These are phyloP conservation scores for Cercospora canescens DNA, from an alignment of 2,329 filamentous ascomycete genomes.

Conservation along the genomic window DNA sequence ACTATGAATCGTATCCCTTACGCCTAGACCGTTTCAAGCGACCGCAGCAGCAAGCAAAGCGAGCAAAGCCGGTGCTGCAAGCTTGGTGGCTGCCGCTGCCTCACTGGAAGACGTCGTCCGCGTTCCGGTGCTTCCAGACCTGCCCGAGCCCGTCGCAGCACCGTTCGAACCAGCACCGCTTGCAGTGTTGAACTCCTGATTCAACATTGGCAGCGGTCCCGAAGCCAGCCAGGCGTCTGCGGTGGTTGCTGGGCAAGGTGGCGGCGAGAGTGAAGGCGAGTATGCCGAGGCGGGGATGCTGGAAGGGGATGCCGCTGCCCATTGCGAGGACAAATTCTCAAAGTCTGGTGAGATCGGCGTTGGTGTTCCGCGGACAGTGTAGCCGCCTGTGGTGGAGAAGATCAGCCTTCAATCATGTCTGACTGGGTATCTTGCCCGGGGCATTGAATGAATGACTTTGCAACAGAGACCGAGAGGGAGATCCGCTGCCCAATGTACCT, in stretches of 20 bases:
- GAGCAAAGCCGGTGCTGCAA: slow-evolving; percentile 10
- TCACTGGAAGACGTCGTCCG: background rate
- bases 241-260: slow-evolving; percentile 70
- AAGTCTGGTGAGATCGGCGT: slow-evolving; percentile 76
- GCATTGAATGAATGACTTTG: background rate
- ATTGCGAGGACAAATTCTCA: slow-evolving; percentile 71
- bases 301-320: slow-evolving; percentile 70
- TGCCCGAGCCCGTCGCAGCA: background rate
- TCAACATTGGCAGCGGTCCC: slow-evolving; percentile 69
- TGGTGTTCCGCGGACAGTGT: slow-evolving; percentile 69
- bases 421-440: too few relatives aligned
- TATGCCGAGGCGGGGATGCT: slow-evolving; percentile 69
- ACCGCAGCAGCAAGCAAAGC: slow-evolving; percentile 5
- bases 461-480: background rate
- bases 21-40: background rate
- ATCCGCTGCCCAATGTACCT: too few relatives aligned
- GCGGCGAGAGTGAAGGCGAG: slow-evolving; percentile 60
- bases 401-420: background rate
- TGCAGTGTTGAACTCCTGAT: slow-evolving; percentile 34
- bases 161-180: slow-evolving; percentile 2
- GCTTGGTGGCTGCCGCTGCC: background rate
- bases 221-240: slow-evolving; percentile 70
- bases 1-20: background rate
- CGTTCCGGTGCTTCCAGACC: background rate
- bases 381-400: slow-evolving; percentile 55